Conservation (phyloP, 2,329 filamentous ascomycete species). For the Beauveria caledonica region DNA sequence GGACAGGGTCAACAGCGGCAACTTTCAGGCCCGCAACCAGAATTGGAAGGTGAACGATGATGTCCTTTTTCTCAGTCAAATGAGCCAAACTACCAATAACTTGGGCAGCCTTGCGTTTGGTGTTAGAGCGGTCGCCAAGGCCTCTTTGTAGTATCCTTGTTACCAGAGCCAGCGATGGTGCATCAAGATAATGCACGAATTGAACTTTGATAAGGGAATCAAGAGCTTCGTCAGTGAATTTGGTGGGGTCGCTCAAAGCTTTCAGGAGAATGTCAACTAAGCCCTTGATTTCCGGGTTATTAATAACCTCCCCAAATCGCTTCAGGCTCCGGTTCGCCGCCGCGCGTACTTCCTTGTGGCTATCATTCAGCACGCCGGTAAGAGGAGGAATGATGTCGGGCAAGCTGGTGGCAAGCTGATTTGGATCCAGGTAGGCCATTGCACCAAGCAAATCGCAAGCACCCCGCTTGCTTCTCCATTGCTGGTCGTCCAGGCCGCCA, state of each 20-base stretch:
- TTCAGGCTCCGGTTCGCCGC: constrained; percentile 95
- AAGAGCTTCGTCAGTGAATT: constrained; percentile 89
- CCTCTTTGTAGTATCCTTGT: constrained; percentile 93
- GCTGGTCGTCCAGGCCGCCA: constrained; percentile 84
- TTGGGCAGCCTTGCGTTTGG: constrained; percentile 92
- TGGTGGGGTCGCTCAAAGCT: constrained; percentile 93
- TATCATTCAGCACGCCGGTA: constrained; percentile 90
- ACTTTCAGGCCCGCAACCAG: constrained; percentile 82
- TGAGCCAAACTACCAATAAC: constrained; percentile 97
- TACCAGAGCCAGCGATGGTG: constrained; percentile 87
- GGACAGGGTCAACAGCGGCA: constrained; percentile 90
- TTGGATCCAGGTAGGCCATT: constrained; percentile 96
- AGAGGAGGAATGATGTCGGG: constrained; percentile 96
- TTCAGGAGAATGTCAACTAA: constrained; percentile 88
- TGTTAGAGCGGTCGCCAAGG: constrained; percentile 80
- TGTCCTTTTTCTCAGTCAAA: constrained; percentile 91
- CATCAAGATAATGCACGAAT: constrained; percentile 96
- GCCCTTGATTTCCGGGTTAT: constrained; percentile 91
- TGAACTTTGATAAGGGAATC: constrained; percentile 96
- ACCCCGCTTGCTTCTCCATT: constrained; percentile 98
- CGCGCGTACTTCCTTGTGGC: constrained; percentile 89
- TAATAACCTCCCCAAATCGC: constrained; percentile 96
- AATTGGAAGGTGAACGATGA: constrained; percentile 83
- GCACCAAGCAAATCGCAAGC: constrained; percentile 93
- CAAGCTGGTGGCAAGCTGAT: constrained; percentile 84